A percentile compares a stretch with the other conserved stretches of the same genome.
Conservation (phyloP, 257 asterid species). For the Solanum paucissectum region DNA sequence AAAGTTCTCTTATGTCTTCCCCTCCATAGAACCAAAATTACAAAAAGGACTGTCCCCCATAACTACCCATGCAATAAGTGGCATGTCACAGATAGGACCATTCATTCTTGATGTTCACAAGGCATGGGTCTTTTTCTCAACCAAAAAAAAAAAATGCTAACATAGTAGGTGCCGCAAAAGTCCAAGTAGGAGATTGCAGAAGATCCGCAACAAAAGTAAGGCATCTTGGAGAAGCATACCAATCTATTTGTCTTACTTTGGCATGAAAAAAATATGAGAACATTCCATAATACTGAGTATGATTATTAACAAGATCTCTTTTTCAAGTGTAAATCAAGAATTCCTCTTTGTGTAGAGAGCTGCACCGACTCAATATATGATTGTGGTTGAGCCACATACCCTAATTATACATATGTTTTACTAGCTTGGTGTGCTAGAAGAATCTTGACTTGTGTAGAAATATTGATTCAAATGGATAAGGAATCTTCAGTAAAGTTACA, state of each 20-base stretch:
- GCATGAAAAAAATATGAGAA: background rate
- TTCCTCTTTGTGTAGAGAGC: background rate
- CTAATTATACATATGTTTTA: background rate
- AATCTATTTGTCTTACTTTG: background rate
- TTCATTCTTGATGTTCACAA: background rate
- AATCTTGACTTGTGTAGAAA: background rate
- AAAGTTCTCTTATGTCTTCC: background rate
- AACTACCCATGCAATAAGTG: background rate
- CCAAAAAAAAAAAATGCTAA: background rate
- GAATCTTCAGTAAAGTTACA: background rate
- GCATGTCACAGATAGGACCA: background rate
- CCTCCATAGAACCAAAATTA: background rate
- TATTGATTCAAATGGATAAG: background rate
- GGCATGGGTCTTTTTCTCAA: background rate
- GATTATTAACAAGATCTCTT: background rate
- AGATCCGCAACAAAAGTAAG: background rate
- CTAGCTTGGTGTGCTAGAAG: background rate
- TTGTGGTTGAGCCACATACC: background rate
- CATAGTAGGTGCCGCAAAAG: background rate
- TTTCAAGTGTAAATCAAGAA: background rate
- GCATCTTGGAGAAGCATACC: background rate
- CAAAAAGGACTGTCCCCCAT: background rate
- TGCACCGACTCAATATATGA: background rate
- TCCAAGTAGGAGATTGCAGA: background rate
- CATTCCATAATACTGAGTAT: background rate